Conservation (phyloP, 148 eudicot species). For the Cornus controversa region DNA sequence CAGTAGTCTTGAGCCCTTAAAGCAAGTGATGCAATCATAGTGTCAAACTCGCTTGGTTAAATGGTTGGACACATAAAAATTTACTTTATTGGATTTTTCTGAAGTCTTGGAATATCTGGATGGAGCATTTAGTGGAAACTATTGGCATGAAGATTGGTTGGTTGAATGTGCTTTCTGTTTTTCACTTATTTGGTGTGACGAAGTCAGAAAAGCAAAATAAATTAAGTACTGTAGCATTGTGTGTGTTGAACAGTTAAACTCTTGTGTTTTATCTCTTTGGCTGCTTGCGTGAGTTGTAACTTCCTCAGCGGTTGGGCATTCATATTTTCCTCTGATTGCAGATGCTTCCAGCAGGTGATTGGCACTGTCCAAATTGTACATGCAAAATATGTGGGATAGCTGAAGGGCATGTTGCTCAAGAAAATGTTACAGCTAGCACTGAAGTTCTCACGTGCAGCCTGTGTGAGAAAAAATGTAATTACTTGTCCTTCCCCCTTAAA, state of each 20-base stretch:
- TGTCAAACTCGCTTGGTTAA: not conserved
- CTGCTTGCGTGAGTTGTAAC: not conserved
- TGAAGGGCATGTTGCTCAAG: conserved; percentile 31
- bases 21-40: not conserved
- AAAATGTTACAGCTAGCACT: conserved; percentile 27
- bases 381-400: conserved; percentile 79
- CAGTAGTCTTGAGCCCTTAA: not conserved
- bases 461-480: conserved; percentile 84
- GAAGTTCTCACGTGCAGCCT: conserved; percentile 51
- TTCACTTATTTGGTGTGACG: not conserved
- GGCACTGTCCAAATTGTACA: conserved; percentile 95
- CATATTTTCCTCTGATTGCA: conserved; percentile 33
- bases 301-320: not conserved
- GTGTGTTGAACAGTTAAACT: no score
- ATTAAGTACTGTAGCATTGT: no score
- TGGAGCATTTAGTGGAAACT: not conserved
- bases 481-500: not conserved
- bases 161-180: not conserved
- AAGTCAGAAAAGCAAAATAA: no score
- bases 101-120: not conserved
- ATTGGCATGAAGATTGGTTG: not conserved
- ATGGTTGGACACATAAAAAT: no score
- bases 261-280: not conserved
- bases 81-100: no score
- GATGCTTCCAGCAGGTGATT: conserved; percentile 95